Evolutionary conservation across 768 basidiomycete species (phyloP), one percentile per base, ranked within the genome.

Genomic region (Myochromella boudieri): DNA sequence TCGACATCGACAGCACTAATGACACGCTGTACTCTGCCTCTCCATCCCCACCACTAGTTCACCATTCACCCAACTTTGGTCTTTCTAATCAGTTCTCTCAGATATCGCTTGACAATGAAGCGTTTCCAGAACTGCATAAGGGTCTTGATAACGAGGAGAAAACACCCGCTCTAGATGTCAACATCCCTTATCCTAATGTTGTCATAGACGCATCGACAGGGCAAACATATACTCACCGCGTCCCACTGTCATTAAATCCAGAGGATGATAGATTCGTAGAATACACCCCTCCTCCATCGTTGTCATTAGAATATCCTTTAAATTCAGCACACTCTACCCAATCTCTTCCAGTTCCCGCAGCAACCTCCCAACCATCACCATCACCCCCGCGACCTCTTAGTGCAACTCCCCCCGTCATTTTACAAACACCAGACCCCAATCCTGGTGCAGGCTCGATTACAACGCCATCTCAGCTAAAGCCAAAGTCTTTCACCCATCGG

Each of bases 1-100:
- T 84, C 31, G 72, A 78, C 57, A 77, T 85, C 33, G 72, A 80
- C 40, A 69, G 64, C 4, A 59, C 60, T 52, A 60, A 52, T 27
- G 60, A 42, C 26, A 57, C 43, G 54, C 69, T 48, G 54, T 62
- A 39, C 57, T 59, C 61, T 32, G 33, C 37, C 21, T 59, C 52
- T 32, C 44, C 40, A 6, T 53, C 55, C 14, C 49, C 45, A 42
- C 47, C 54, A 11, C 51, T 54, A 15, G 51, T 53, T 24, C 52
- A 60, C 14, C 53, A 50, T 37, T 57, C 66, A n/a, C 52, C 60
- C 3, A 57, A 57, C 26, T 50, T 42, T 14, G 53, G 47, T 21
- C 52, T 64, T n/a, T 65, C 69, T 15, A 57, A 64, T 20, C 61
- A 64, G 21, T 71, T 74, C 52, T 69, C 70, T 9, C 69, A 67